phyloP scores from a whole-genome alignment of 306 rosid genomes.

The Canavalia gladiata region DNA sequence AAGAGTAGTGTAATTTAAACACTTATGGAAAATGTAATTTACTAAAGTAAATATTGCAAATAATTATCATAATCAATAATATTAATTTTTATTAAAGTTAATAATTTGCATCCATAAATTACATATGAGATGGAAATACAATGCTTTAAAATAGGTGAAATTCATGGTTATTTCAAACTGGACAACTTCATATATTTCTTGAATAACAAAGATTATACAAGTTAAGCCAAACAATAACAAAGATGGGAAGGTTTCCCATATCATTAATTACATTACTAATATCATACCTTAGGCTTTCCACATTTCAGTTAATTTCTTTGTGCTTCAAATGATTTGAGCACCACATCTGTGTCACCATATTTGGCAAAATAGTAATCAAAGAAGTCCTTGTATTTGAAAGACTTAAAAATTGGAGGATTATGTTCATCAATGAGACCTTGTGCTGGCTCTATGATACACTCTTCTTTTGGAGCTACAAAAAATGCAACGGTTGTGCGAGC shows the following conservation, averaged over 20 bases:
- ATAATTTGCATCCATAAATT: too few species aligned
- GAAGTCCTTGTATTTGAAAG: slow-evolving; percentile 45
- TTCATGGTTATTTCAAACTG: not conserved
- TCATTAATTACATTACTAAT: not conserved
- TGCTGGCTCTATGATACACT: slow-evolving; percentile 58
- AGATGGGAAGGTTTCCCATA: not conserved
- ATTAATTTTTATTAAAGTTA: too few species aligned
- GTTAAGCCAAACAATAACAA: not conserved
- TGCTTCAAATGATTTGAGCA: slow-evolving; percentile 35
- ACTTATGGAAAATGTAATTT: too few species aligned
- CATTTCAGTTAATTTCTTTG: not conserved
- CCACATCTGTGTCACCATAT: slow-evolving; percentile 23
- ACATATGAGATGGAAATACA: not conserved
- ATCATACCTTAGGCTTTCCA: not conserved
- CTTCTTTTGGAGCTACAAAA: slow-evolving; percentile 55
- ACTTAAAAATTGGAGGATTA: slow-evolving; percentile 52
- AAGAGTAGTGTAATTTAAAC: too few species aligned
- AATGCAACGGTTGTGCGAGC: slow-evolving; percentile 50
- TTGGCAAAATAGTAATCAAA: not conserved
- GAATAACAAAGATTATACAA: not conserved
- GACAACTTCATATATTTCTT: not conserved
- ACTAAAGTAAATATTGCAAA: too few species aligned
- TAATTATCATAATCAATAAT: too few species aligned
- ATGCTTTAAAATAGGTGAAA: not conserved
- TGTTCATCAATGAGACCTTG: slow-evolving; percentile 50